These are phyloP conservation scores for Fusarium torulosum DNA, from an alignment of 2,329 filamentous ascomycete species.

Conservation along the genomic window DNA sequence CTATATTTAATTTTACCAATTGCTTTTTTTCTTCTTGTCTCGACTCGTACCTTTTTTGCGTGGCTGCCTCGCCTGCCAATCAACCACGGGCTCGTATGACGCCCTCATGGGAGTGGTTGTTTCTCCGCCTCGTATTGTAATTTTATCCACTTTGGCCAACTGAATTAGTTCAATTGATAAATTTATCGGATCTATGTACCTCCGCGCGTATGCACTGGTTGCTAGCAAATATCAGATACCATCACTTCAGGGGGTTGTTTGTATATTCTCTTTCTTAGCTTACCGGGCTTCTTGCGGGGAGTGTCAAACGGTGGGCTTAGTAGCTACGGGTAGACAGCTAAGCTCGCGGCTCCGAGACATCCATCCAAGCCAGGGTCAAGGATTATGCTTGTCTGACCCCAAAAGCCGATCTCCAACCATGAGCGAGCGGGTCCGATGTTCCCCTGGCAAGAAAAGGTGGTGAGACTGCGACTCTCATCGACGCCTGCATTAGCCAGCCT, in stretches of 20 bases:
- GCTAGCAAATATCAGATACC: background rate
- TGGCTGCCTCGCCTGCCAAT: constrained; percentile 32
- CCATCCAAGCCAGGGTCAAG: constrained; percentile 3
- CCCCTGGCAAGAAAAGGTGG: constrained; percentile 15
- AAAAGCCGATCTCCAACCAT: background rate
- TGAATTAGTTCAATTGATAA: too few species aligned
- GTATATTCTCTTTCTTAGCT: background rate
- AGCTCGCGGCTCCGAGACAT: constrained; percentile 3
- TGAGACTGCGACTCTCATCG: constrained; percentile 8
- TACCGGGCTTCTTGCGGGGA: background rate
- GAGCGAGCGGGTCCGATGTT: background rate
- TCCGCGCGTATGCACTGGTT: constrained; percentile 7
- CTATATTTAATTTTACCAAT: constrained; percentile 29
- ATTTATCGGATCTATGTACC: constrained; percentile 9
- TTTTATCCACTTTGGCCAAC: background rate
- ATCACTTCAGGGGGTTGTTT: too few species aligned
- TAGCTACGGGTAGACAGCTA: constrained; percentile 1
- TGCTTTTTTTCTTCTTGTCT: constrained; percentile 17
- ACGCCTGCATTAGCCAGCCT: constrained; percentile 41
- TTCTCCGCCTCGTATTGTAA: constrained; percentile 28
- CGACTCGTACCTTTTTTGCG: constrained; percentile 14
- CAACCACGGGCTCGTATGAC: constrained; percentile 31
- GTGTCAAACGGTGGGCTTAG: background rate
- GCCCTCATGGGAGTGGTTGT: background rate
- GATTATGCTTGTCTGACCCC: constrained; percentile 25